phyloP scores from a whole-genome alignment of 2,329 filamentous ascomycete genomes.

The Aureobasidium lini region DNA sequence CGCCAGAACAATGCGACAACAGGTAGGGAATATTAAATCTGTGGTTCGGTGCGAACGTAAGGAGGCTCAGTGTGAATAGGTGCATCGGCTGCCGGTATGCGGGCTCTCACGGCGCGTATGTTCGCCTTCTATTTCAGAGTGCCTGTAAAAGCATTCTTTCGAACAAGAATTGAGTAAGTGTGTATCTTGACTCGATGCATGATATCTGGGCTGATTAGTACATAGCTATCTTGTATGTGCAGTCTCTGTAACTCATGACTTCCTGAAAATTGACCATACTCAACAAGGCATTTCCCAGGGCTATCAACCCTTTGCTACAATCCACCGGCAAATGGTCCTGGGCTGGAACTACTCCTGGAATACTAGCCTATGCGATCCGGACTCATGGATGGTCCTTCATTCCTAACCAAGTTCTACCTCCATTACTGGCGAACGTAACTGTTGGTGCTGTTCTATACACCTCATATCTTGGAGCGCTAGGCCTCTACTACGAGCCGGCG shows the following conservation, averaged over 20 bases:
- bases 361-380: constrained; percentile 59
- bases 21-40: constrained; percentile 33
- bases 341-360: constrained; percentile 60
- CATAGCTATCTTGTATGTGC: constrained; percentile 4
- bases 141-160: constrained; percentile 87
- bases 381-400: constrained; percentile 68
- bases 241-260: not conserved
- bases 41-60: not conserved
- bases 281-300: constrained; percentile 51
- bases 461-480: constrained; percentile 64
- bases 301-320: constrained; percentile 51
- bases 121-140: constrained; percentile 88
- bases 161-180: constrained; percentile 77
- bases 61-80: not conserved
- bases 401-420: constrained; percentile 69
- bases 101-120: constrained; percentile 74
- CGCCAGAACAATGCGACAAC: constrained; percentile 54
- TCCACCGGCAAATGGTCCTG: constrained; percentile 49
- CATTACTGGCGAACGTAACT: constrained; percentile 64
- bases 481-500: constrained; percentile 58
- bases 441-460: constrained; percentile 71
- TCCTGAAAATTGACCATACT: not conserved
- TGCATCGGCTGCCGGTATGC: constrained; percentile 76
- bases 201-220: not conserved
- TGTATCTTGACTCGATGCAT: not conserved